phyloP scores from a whole-genome alignment of 805 yeast genomes.

The Kodamaea kaohsiungensis region DNA sequence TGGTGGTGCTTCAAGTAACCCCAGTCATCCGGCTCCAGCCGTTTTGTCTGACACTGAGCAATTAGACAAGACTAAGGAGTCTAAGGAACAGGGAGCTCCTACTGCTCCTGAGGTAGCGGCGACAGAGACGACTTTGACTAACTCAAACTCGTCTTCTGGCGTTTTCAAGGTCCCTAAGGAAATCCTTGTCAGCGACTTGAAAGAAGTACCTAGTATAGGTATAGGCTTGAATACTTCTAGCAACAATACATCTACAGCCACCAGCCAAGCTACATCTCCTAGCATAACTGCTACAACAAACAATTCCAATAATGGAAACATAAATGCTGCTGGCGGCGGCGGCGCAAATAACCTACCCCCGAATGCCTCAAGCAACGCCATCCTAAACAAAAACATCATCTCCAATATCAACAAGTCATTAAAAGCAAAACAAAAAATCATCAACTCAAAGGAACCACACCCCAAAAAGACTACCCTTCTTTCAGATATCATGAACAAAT shows the following conservation, averaged over 20 bases:
- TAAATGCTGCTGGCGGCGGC: neutral
- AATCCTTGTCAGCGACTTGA: slow-evolving; percentile 8
- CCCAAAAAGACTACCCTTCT: slow-evolving; percentile 36
- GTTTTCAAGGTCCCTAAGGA: slow-evolving; percentile 16
- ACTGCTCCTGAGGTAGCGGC: neutral
- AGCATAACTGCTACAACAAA: neutral
- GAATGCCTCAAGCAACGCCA: slow-evolving; percentile 2
- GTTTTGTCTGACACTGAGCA: too few species aligned
- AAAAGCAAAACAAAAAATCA: slow-evolving; percentile 44
- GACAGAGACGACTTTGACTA: neutral
- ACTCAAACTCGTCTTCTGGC: slow-evolving; percentile 8
- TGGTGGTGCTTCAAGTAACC: neutral
- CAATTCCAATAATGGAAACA: neutral
- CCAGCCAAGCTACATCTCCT: neutral
- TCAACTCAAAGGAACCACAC: slow-evolving; percentile 36
- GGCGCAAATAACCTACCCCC: slow-evolving; percentile 3
- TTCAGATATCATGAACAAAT: slow-evolving; percentile 36
- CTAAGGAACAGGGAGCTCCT: neutral
- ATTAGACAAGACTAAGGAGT: neutral
- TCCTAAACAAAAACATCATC: slow-evolving; percentile 30
- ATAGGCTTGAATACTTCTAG: neutral
- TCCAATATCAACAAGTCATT: slow-evolving; percentile 44
- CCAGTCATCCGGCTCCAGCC: neutral
- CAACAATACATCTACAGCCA: neutral
- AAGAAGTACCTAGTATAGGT: neutral